phyloP scores from a whole-genome alignment of 2,329 filamentous ascomycete species.

The Penicillium sp. region DNA sequence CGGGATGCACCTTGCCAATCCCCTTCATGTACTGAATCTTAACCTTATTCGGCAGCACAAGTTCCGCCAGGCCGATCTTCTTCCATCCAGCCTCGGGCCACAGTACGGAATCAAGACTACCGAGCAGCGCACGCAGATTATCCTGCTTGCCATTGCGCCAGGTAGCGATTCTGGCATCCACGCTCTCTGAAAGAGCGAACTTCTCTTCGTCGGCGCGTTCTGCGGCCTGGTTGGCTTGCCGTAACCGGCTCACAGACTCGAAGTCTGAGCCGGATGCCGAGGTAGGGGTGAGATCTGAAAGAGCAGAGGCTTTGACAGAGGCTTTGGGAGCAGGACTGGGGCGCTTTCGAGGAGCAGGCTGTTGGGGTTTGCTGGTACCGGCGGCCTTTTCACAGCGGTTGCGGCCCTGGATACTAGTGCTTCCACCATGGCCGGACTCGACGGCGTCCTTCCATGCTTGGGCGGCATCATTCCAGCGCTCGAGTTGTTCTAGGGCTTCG shows the following conservation, averaged over 20 bases:
- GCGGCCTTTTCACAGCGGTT: conserved; percentile 88
- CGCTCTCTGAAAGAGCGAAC: conserved; percentile 80
- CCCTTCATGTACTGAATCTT: conserved; percentile 99
- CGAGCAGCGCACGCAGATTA: conserved; percentile 83
- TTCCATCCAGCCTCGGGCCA: conserved; percentile 96
- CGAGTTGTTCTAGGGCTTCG: conserved; percentile 92
- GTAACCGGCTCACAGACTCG: conserved; percentile 78
- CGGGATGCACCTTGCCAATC: conserved; percentile 96
- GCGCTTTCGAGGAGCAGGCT: conserved; percentile 50
- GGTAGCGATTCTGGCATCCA: conserved; percentile 73
- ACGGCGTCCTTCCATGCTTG: conserved; percentile 80
- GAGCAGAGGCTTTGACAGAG: conserved; percentile 35
- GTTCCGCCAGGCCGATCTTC: conserved; percentile 89
- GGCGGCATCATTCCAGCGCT: conserved; percentile 85
- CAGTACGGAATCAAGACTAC: conserved; percentile 82
- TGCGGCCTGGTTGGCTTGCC: conserved; percentile 80
- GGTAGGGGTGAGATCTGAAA: conserved; percentile 36
- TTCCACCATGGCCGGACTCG: conserved; percentile 80
- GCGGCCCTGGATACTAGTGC: conserved; percentile 79
- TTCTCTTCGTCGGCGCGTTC: conserved; percentile 90
- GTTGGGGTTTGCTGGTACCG: conserved; percentile 60
- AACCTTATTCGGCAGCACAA: conserved; percentile 90
- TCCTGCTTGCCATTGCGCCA: conserved; percentile 94
- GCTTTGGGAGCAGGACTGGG: conserved; percentile 45
- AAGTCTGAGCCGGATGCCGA: conserved; percentile 54